These are phyloP conservation scores for Fusarium liriodendri DNA, from an alignment of 2,329 filamentous ascomycete species.

Conservation along the genomic window DNA sequence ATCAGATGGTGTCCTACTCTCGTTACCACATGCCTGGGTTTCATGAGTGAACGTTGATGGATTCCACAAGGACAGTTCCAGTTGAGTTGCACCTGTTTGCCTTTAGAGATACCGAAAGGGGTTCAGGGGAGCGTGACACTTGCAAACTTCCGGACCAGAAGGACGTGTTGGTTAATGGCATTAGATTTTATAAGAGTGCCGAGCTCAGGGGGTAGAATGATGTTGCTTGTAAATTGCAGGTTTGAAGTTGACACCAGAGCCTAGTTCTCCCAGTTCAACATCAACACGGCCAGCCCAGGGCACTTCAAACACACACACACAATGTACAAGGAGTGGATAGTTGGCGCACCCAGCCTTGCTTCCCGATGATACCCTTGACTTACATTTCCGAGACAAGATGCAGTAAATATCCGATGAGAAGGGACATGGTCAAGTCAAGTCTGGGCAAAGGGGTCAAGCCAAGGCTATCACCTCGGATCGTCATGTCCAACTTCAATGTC, in stretches of 20 bases:
- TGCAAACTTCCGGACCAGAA: too few relatives aligned
- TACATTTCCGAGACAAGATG: background rate
- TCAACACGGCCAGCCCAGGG: background rate
- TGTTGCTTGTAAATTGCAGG: background rate
- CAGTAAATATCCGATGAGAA: background rate
- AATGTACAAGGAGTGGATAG: background rate
- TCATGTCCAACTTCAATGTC: background rate
- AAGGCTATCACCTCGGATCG: background rate
- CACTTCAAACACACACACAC: background rate
- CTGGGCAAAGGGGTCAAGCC: background rate
- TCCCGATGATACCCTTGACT: background rate
- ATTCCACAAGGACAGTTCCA: background rate
- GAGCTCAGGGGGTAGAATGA: background rate
- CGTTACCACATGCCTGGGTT: background rate
- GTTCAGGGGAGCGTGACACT: background rate
- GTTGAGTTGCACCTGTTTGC: background rate
- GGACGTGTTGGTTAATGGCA: too few relatives aligned
- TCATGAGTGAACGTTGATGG: background rate
- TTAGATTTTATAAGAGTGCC: background rate
- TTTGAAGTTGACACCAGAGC: background rate
- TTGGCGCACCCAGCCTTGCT: background rate
- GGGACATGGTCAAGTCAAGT: background rate
- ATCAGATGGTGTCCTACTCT: background rate
- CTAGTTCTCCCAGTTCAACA: too few relatives aligned
- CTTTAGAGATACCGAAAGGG: background rate